phyloP scores from a whole-genome alignment of 768 basidiomycete genomes.

The Brasilioporus rufonigricans region DNA sequence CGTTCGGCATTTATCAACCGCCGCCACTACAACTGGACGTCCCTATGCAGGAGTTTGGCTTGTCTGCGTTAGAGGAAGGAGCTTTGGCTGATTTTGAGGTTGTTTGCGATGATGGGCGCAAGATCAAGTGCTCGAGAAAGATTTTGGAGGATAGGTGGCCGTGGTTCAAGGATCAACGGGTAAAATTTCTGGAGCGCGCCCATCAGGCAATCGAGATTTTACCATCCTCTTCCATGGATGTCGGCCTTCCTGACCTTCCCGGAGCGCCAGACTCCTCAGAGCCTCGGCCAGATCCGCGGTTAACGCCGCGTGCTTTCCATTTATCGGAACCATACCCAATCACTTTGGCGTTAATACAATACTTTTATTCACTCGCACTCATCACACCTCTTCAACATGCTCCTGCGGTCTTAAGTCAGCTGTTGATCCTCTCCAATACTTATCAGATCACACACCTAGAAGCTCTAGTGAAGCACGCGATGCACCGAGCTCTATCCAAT shows the following conservation, averaged over 20 bases:
- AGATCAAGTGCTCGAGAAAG: conserved; percentile 77
- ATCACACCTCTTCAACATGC: conserved; percentile 90
- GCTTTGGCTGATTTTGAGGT: conserved; percentile 90
- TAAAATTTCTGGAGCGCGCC: conserved; percentile 57
- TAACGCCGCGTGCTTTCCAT: conserved; percentile 74
- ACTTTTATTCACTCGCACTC: conserved; percentile 85
- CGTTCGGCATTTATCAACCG: conserved; percentile 94
- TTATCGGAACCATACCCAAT: conserved; percentile 90
- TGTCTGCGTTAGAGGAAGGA: conserved; percentile 78
- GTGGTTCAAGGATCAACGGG: conserved; percentile 83
- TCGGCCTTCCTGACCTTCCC: conserved; percentile 60
- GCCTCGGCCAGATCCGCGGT: conserved; percentile 68
- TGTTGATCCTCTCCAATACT: conserved; percentile 79
- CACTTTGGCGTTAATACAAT: conserved; percentile 86
- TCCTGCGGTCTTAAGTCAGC: conserved; percentile 83
- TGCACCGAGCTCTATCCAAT: conserved; percentile 86
- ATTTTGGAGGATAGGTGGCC: conserved; percentile 91
- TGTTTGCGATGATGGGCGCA: conserved; percentile 86
- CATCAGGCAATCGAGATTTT: conserved; percentile 53
- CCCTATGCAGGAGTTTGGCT: conserved; percentile 79
- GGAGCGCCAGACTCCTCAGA: conserved; percentile 48
- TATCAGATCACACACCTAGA: conserved; percentile 79
- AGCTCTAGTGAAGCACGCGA: conserved; percentile 84
- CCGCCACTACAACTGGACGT: conserved; percentile 64
- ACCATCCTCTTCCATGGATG: conserved; percentile 59